phyloP scores from a whole-genome alignment of 208 protist genomes.

The Trypanosoma cruzi region DNA sequence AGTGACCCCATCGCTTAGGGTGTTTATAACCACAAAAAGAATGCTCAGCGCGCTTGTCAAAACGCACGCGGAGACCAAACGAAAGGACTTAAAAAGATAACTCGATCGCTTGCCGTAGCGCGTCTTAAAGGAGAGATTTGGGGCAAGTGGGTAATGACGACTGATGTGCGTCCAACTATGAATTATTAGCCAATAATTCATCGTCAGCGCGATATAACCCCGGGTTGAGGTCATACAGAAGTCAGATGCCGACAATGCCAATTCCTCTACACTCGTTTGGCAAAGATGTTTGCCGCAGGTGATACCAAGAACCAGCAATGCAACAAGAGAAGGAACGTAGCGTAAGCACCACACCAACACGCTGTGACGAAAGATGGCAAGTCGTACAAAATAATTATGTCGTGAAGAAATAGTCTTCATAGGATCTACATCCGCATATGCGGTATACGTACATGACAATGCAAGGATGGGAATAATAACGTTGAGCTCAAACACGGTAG shows the following conservation, averaged over 20 bases:
- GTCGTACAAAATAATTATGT: constrained; percentile 87
- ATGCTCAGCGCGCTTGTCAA: constrained; percentile 61
- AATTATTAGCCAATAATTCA: constrained; percentile 91
- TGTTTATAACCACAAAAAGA: constrained; percentile 52
- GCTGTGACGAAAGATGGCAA: constrained; percentile 82
- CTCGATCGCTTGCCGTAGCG: constrained; percentile 65
- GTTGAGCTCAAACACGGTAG: constrained; percentile 83
- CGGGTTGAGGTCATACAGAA: constrained; percentile 55
- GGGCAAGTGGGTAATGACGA: constrained; percentile 76
- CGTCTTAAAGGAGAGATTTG: constrained; percentile 67
- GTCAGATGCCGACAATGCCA: constrained; percentile 38
- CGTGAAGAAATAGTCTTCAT: constrained; percentile 86
- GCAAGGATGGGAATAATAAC: constrained; percentile 81
- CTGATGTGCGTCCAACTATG: constrained; percentile 92
- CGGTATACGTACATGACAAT: constrained; percentile 84
- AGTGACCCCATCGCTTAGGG: constrained; percentile 27
- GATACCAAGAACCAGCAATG: constrained; percentile 70
- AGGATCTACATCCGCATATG: constrained; percentile 73
- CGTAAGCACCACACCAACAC: constrained; percentile 78
- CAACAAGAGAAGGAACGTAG: constrained; percentile 68
- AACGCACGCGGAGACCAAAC: constrained; percentile 60
- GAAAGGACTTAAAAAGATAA: constrained; percentile 76
- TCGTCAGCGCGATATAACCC: constrained; percentile 79
- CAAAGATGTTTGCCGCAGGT: constrained; percentile 47
- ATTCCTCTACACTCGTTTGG: constrained; percentile 27